Evolutionary conservation across 192 early-diverging fungal genomes (phyloP).

Genomic region (Coemansia sp.): DNA sequence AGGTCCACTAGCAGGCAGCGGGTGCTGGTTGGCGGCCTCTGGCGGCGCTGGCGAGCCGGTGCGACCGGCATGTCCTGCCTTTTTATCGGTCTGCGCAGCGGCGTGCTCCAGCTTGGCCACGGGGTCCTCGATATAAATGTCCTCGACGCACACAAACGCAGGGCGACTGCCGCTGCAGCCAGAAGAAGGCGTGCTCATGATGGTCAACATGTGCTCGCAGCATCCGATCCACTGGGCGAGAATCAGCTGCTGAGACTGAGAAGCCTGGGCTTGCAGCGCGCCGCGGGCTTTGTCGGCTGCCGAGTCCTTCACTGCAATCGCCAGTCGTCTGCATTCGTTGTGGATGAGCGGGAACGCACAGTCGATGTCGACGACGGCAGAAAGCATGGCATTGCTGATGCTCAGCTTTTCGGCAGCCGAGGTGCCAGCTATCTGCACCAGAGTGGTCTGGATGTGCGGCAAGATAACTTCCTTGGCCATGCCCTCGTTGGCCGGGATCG

Average conservation of each 20-base stretch:
- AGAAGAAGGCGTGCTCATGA: background rate
- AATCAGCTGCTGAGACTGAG: constrained; percentile 5
- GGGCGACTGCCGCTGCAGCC: background rate
- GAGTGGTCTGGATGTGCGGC: constrained; percentile 46
- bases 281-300: constrained; percentile 13
- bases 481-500: constrained; percentile 37
- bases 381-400: constrained; percentile 38
- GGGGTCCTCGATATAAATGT: constrained; percentile 1
- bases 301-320: constrained; percentile 14
- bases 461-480: constrained; percentile 51
- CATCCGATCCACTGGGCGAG: constrained; percentile 28
- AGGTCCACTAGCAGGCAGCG: background rate
- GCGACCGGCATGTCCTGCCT: background rate
- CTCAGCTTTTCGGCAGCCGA: constrained; percentile 26
- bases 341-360: constrained; percentile 19
- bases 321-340: constrained; percentile 26
- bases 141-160: constrained; percentile 14
- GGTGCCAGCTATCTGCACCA: constrained; percentile 31
- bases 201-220: constrained; percentile 21
- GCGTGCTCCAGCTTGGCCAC: constrained; percentile 11
- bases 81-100: background rate
- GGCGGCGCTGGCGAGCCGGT: background rate
- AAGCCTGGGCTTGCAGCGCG: background rate
- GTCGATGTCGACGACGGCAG: constrained; percentile 22
- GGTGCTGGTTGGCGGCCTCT: background rate